phyloP scores from a whole-genome alignment of 176 grass and related monocot genomes.

The Panicum miliaceum region DNA sequence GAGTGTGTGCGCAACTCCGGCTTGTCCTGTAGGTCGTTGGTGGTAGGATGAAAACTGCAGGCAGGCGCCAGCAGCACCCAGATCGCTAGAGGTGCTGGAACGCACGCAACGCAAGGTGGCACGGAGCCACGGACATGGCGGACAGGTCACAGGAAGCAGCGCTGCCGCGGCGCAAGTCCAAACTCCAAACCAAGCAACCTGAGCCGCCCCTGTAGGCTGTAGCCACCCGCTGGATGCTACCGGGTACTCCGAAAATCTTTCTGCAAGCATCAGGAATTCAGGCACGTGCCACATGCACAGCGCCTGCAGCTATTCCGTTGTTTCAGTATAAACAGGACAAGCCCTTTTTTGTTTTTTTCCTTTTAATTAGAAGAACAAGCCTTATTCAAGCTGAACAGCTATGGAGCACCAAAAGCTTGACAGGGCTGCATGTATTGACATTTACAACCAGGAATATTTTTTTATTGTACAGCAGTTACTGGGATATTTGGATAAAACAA shows the following conservation, averaged over 20 bases:
- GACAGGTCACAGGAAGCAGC: no score
- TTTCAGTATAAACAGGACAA: background rate
- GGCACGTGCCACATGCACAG: background rate
- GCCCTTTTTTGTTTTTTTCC: no score
- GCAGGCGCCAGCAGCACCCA: background rate
- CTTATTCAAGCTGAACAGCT: conserved; percentile 1
- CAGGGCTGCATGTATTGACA: background rate
- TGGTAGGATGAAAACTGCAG: background rate
- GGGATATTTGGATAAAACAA: conserved; percentile 23
- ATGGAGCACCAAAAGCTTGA: background rate
- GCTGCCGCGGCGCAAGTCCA: background rate
- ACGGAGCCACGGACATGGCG: no score
- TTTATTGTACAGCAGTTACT: conserved; percentile 8
- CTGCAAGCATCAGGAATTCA: background rate
- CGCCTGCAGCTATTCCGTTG: background rate
- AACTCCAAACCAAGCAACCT: background rate
- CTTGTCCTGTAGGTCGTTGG: no score
- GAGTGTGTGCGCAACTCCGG: no score
- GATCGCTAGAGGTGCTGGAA: no score
- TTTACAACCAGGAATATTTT: background rate
- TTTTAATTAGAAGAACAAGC: background rate
- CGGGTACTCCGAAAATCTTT: background rate
- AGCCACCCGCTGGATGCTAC: background rate
- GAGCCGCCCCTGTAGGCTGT: no score
- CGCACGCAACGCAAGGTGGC: no score